Conservation (phyloP, 1,284 basidiomycete genomes). For the Cerioporus squamosus region DNA sequence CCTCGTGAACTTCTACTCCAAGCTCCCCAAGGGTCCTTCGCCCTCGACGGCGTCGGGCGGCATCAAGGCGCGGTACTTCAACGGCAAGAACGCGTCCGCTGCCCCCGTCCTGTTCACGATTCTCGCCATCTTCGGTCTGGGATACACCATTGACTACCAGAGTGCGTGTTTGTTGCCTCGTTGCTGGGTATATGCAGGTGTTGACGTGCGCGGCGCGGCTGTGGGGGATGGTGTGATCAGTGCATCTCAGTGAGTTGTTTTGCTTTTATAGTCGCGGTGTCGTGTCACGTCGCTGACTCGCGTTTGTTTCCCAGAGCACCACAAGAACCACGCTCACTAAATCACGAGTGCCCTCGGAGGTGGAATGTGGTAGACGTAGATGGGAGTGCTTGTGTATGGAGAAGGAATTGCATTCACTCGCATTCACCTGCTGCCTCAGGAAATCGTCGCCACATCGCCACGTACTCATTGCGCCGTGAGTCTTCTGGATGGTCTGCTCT, state of each 20-base stretch:
- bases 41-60: constrained; percentile 66
- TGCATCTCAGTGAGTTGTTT: constrained; percentile 71
- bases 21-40: constrained; percentile 82
- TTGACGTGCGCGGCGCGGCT: neutral
- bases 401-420: constrained; percentile 5
- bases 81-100: constrained; percentile 84
- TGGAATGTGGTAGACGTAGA: constrained; percentile 18
- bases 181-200: neutral
- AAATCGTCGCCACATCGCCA: neutral
- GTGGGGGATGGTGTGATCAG: constrained; percentile 39
- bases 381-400: constrained; percentile 12
- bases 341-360: constrained; percentile 1
- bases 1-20: constrained; percentile 94
- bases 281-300: constrained; percentile 28
- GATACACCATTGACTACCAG: constrained; percentile 92
- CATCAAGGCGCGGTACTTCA: constrained; percentile 81
- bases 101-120: constrained; percentile 77
- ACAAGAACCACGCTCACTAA: constrained; percentile 86
- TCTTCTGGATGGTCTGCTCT: neutral
- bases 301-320: constrained; percentile 62
- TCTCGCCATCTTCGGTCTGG: constrained; percentile 77
- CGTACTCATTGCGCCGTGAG: neutral
- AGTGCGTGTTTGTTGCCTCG: constrained; percentile 57
- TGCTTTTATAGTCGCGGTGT: no score
- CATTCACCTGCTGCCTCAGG: neutral